Conservation (phyloP, 1,284 basidiomycete genomes). For the Malassezia pachydermatis region DNA sequence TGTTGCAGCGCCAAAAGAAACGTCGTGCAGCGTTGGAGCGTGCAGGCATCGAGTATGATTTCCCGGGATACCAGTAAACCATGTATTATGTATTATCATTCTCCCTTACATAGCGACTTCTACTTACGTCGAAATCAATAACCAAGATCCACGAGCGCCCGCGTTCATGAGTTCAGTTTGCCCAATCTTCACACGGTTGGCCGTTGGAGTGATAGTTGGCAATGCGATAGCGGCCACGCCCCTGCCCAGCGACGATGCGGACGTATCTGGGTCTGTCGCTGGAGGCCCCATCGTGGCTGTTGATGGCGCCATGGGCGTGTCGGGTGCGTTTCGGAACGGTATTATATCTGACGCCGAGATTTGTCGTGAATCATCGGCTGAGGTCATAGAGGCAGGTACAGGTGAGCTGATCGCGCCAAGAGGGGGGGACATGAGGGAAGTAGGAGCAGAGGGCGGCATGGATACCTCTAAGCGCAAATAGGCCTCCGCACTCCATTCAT, state of each 20-base stretch:
- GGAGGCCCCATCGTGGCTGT: slow-evolving; percentile 9
- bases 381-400: neutral
- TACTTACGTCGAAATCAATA: slow-evolving; percentile 56
- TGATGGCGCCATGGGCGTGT: slow-evolving; percentile 36
- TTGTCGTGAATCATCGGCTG: neutral
- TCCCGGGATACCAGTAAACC: slow-evolving; percentile 53
- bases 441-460: slow-evolving; percentile 1
- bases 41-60: slow-evolving; percentile 79
- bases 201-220: neutral
- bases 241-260: neutral
- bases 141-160: slow-evolving; percentile 78
- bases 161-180: slow-evolving; percentile 85
- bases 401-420: neutral
- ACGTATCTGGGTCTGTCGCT: neutral
- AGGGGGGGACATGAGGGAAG: too few relatives aligned
- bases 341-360: neutral
- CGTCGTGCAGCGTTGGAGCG: slow-evolving; percentile 69
- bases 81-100: neutral
- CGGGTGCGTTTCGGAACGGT: slow-evolving; percentile 36
- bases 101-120: neutral
- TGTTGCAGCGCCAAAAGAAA: slow-evolving; percentile 67
- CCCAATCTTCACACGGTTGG: slow-evolving; percentile 66
- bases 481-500: slow-evolving; percentile 92
- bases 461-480: slow-evolving; percentile 63
- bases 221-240: neutral